Evolutionary conservation across 2,329 filamentous ascomycete species (phyloP).

Genomic region (Pseudopyricularia cyperi): DNA sequence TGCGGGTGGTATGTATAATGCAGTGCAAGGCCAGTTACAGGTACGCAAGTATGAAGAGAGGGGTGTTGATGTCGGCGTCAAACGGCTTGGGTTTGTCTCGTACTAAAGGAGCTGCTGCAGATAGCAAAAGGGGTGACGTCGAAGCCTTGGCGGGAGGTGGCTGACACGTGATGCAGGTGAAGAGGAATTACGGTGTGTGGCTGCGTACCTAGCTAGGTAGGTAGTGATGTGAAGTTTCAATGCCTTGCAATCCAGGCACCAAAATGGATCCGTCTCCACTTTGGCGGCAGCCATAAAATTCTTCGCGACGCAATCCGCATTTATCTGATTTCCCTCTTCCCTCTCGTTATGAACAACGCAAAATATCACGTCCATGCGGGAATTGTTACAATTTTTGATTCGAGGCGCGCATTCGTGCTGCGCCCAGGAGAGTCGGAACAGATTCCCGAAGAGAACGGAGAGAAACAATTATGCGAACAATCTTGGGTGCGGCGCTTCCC

Average conservation of each 20-base stretch:
- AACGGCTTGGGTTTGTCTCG: not conserved
- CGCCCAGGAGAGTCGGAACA: slow-evolving; percentile 29
- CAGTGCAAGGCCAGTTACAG: too few species aligned
- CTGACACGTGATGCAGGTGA: not conserved
- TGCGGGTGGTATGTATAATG: too few species aligned
- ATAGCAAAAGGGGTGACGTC: not conserved
- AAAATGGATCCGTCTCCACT: not conserved
- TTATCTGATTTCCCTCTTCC: slow-evolving; percentile 12
- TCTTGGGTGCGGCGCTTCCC: slow-evolving; percentile 38
- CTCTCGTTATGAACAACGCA: slow-evolving; percentile 33
- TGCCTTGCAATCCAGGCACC: not conserved
- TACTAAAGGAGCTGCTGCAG: too few species aligned
- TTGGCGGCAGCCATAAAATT: not conserved
- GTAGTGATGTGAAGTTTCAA: too few species aligned
- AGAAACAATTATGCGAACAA: slow-evolving; percentile 27
- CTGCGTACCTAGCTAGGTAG: not conserved
- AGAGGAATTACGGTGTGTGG: too few species aligned
- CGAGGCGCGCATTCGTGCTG: slow-evolving; percentile 20
- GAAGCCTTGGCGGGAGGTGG: not conserved
- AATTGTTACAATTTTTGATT: slow-evolving; percentile 22
- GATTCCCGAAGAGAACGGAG: slow-evolving; percentile 32
- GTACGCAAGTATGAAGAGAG: too few species aligned
- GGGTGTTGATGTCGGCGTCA: not conserved
- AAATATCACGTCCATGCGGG: slow-evolving; percentile 29
- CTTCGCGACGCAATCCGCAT: slow-evolving; percentile 5